Conservation (phyloP, 2,329 filamentous ascomycete genomes). For the Periglandula ipomoeae region DNA sequence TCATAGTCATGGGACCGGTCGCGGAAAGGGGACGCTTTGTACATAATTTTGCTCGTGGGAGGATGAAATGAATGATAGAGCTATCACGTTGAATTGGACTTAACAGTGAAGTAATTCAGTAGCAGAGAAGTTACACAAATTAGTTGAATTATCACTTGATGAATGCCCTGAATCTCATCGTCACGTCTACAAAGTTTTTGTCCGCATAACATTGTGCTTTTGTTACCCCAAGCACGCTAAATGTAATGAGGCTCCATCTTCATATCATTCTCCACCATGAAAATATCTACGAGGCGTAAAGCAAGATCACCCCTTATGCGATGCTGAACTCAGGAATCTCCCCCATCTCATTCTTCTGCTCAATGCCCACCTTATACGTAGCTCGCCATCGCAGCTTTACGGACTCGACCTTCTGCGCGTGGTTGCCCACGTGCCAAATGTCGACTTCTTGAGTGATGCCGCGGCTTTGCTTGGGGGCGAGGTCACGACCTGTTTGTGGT, state of each 20-base stretch:
- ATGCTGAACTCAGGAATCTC: slow-evolving; percentile 74
- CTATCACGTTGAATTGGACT: too few species aligned
- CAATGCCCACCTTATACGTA: slow-evolving; percentile 62
- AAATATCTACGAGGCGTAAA: too few species aligned
- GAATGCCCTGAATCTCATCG: too few species aligned
- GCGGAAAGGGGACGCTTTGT: not conserved
- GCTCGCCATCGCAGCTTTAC: slow-evolving; percentile 88
- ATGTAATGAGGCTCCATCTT: too few species aligned
- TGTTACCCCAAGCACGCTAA: too few species aligned
- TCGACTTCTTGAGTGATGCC: slow-evolving; percentile 78
- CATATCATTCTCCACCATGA: too few species aligned
- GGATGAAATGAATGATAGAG: not conserved
- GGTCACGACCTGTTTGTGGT: slow-evolving; percentile 71
- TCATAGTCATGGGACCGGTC: not conserved
- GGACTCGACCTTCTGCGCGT: slow-evolving; percentile 57
- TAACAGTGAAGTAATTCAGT: too few species aligned
- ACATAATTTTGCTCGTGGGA: not conserved
- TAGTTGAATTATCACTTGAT: too few species aligned
- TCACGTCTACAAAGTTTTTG: too few species aligned
- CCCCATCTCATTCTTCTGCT: slow-evolving; percentile 69
- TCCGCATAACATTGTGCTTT: too few species aligned
- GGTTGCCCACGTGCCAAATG: slow-evolving; percentile 63
- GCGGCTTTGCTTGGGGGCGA: slow-evolving; percentile 61
- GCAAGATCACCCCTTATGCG: slow-evolving; percentile 31
- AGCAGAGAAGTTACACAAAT: too few species aligned